A percentile compares a stretch with the other conserved stretches of the same genome.
These are phyloP conservation scores for Warburgia ugandensis DNA, from an alignment of 164 flowering plant species.

Conservation along the genomic window DNA sequence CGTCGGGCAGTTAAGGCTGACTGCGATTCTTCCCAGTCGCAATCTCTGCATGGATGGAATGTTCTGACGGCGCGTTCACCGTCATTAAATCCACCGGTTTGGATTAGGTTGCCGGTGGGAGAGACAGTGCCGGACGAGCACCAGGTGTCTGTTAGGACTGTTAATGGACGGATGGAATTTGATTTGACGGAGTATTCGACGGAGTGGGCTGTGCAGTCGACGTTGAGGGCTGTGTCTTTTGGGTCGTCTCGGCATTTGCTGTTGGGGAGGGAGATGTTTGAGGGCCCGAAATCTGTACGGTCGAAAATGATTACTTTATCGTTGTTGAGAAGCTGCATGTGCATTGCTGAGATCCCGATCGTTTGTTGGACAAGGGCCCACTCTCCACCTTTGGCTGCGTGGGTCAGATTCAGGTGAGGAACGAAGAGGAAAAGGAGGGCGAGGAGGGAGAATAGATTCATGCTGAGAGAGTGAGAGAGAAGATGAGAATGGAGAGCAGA, in stretches of 20 bases:
- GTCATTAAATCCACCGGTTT: conserved; percentile 65
- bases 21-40: conserved; percentile 65
- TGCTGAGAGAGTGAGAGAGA: too few relatives aligned
- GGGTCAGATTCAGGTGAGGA: too few relatives aligned
- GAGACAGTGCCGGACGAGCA: conserved; percentile 63
- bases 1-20: conserved; percentile 25
- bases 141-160: conserved; percentile 57
- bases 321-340: conserved; percentile 80
- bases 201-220: conserved; percentile 84
- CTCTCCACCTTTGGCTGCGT: too few relatives aligned
- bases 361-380: conserved; percentile 52
- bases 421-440: too few relatives aligned
- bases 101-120: conserved; percentile 53
- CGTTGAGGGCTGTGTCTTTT: conserved; percentile 19
- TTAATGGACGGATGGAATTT: conserved; percentile 50
- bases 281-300: conserved; percentile 72
- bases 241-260: conserved; percentile 47
- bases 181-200: conserved; percentile 47
- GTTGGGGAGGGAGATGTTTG: conserved; percentile 57
- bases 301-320: conserved; percentile 81
- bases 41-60: conserved; percentile 39
- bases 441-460: too few relatives aligned
- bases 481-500: too few relatives aligned
- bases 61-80: conserved; percentile 45
- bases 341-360: conserved; percentile 81